Evolutionary conservation across 768 basidiomycete genomes (phyloP), one percentile per base, ranked within the genome.

Genomic region (Leccinum rimulosum): DNA sequence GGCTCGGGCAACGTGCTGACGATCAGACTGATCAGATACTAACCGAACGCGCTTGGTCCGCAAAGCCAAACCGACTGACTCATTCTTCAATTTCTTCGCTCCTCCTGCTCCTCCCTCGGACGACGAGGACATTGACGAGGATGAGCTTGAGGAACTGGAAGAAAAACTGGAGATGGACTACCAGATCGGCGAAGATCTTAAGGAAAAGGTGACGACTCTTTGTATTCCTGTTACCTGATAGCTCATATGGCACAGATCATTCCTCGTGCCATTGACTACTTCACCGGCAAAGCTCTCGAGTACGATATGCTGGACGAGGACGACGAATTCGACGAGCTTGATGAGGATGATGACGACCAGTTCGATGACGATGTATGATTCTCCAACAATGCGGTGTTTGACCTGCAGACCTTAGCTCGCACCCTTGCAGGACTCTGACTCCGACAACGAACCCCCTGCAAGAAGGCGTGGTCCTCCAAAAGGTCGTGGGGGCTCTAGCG

Each of bases 1-100:
- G 15, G 22, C 45, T 30, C 22, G 22, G 17, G 27, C 28, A 35
- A 15, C 28, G 9, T 36, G 48, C 57, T 66, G 17, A 57, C 45
- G 11, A 58, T 55, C 30, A 40, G 19, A 35, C 49, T 7, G 55
- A 57, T 55, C 66, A 92, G 91, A 88, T 71, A 93, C 91, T 28
- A 91, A 93, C 73, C 86, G 89, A 62, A 93, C 88, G 1, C 88
- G 89, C 61, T 77, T 91, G 36, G 85, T 90, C 45, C 83, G 87
- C 75, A 98, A 98, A 79, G 88, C 91, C 6, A 87, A 84, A 65
- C 91, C 93, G 9, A 87, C 91, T 6, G 92, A 95, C 35, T 98
- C 96, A 14, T 98, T 99, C 84, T 99, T 99, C 88, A 93, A 94
- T 83, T 99, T 98, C 79, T 99, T 99, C 84, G 77, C 78, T 55